Evolutionary conservation across 2,329 filamentous ascomycete genomes (phyloP), one percentile per base, ranked within the genome.

Genomic region (Colletotrichum spaethianum): DNA sequence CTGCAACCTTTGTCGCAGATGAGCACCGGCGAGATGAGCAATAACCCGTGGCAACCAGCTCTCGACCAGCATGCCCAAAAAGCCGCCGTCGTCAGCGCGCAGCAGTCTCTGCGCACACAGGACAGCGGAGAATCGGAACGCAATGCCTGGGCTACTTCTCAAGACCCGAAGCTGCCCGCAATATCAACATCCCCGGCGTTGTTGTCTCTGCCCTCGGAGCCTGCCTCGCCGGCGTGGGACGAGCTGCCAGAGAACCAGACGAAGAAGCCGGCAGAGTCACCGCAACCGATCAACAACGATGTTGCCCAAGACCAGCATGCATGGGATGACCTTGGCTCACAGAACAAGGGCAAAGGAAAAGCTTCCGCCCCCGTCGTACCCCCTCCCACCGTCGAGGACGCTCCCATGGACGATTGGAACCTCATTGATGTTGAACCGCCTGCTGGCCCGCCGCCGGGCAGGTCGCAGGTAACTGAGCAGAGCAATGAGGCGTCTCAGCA

Each of bases 321-420:
- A 0, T 89, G 88, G 88, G 86, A 88, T 63, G 87, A 88, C 46
- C 64, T 86, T 16, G 81, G 80, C 7, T 75, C 78, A 0, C 64
- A 77, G 6, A 80, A 81, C 31, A 87, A 86, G 70, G 85, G 81
- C 1, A 88, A 87, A 67, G 80, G 76, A 3, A 83, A 80, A 31
- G 80, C 80, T 1, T 74, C 77, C 4, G 73, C 75, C 7, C 42
- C 65, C 16, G 53, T 74, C n/a, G 70, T 75, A 20, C 64, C 76
- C 8, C 74, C 77, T 28, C 62, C 74, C 8, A 72, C 73, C 18
- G 72, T 74, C 69, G 75, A 76, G 6, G 74, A 74, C 9, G 67
- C 63, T 8, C 63, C 67, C 73, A 78, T 80, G 9, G 84, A 88
- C 7, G 87, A 86, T 48, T 89, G 87, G 87, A 88, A 86, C 65